Evolutionary conservation across 2,329 filamentous ascomycete species (phyloP), one percentile per base, ranked within the genome.

Genomic region (Cercospora janseana): DNA sequence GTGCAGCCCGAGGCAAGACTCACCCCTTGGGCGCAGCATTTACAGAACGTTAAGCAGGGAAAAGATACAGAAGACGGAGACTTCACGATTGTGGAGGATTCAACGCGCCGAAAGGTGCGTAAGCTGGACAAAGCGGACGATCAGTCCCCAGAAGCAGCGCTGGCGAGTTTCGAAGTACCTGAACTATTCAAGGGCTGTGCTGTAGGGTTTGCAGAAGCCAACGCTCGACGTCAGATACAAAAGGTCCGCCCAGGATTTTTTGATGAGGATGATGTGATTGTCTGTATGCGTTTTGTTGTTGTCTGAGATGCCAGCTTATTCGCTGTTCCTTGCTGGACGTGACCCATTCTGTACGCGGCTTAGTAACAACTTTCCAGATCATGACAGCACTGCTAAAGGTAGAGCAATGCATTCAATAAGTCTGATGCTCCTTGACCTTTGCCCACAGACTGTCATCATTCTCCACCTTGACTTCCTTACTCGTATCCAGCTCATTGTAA

Each of bases 401-500:
- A 8, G 10, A 21, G 6, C 10, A 16, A 15, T 26, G 28, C 31
- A 24, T 29, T 40, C 42, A 59, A 9, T 57, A 60, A 26, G 58
- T 64, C 59, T 68, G 66, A 51, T 68, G 60, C 60, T 64, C 60
- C 61, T 62, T 66, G 24, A 66, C 62, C 27, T 57, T 61, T 58
- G 64, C 63, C 66, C 66, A 68, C 12, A 69, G 46, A 31, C 51
- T 47, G 27, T 56, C 52, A 48, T 69, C 65, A 51, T 57, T 56
- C 61, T 68, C 66, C 4, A 69, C 66, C 12, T 52, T 52, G 12
- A 69, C 63, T 48, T 63, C 55, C 52, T 74, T 72, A 57, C 69
- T 75, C 6, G 78, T 81, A 56, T 85, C 81, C 26, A 47, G 20
- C 69, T 89, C 86, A 66, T 87, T 81, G 56, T 81, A 78, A 37